A percentile compares a stretch with the other conserved stretches of the same genome.
phyloP scores from a whole-genome alignment of 345 rosid genomes.

The Heritiera fomes region DNA sequence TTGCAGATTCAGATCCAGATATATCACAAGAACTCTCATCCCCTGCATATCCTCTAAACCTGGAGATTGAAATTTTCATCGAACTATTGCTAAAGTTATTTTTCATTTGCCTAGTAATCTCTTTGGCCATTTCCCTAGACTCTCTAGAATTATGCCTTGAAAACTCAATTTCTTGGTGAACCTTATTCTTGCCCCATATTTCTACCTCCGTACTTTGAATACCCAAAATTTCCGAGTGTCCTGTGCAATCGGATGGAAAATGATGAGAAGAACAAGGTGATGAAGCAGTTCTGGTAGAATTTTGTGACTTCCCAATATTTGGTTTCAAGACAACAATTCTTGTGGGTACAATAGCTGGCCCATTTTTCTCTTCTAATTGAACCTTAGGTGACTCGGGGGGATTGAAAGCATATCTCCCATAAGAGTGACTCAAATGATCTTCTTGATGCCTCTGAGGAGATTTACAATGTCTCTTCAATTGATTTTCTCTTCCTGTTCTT shows the following conservation, averaged over 20 bases:
- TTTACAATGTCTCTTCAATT: constrained; percentile 31
- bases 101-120: constrained; percentile 67
- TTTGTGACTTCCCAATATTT: constrained; percentile 57
- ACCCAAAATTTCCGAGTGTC: constrained; percentile 38
- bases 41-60: constrained; percentile 68
- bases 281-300: constrained; percentile 43
- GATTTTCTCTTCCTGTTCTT: constrained; percentile 45
- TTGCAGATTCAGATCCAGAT: constrained; percentile 70
- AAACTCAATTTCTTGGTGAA: constrained; percentile 42
- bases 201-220: constrained; percentile 38
- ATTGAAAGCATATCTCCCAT: constrained; percentile 32
- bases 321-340: constrained; percentile 94
- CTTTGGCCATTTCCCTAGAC: constrained; percentile 66
- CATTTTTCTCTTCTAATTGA: constrained; percentile 45
- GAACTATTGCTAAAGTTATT: constrained; percentile 41
- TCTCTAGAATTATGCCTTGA: constrained; percentile 63
- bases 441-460: constrained; percentile 35
- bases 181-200: constrained; percentile 41
- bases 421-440: constrained; percentile 34
- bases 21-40: constrained; percentile 72
- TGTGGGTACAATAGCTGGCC: constrained; percentile 47
- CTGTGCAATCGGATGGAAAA: constrained; percentile 46
- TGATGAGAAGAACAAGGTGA: constrained; percentile 55
- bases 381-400: constrained; percentile 36
- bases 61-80: constrained; percentile 43